These are phyloP conservation scores for Rhizopus arrhizus DNA, from an alignment of 371 early-diverging fungal genomes.

Conservation along the genomic window DNA sequence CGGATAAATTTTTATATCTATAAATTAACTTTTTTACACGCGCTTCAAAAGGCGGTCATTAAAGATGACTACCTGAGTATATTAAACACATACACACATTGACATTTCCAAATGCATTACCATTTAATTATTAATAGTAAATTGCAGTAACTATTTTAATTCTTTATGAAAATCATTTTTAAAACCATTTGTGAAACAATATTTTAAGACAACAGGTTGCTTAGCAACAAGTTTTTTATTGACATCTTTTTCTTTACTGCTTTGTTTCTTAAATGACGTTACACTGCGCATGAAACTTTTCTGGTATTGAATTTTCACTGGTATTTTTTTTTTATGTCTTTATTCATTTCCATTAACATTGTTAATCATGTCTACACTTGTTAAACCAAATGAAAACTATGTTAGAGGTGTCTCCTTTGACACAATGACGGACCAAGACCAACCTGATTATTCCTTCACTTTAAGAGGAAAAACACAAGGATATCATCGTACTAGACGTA, in stretches of 20 bases:
- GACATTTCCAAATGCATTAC: no score
- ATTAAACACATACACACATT: no score
- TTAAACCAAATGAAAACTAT: constrained; percentile 34
- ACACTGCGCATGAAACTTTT: constrained; percentile 6
- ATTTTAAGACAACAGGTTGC: neutral
- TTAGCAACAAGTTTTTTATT: neutral
- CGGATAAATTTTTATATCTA: no score
- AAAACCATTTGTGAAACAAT: constrained; percentile 2
- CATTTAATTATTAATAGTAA: no score
- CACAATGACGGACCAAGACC: constrained; percentile 57
- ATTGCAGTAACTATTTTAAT: no score
- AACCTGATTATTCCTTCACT: constrained; percentile 60
- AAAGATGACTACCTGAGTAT: no score
- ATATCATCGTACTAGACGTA: constrained; percentile 51
- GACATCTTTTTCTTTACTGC: neutral
- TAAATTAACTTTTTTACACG: no score
- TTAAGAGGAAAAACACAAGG: constrained; percentile 58
- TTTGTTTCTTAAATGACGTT: constrained; percentile 2
- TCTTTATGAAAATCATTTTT: no score
- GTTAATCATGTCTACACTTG: constrained; percentile 1
- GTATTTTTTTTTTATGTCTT: neutral
- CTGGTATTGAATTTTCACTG: constrained; percentile 4
- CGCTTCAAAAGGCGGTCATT: no score
- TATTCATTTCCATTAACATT: neutral
- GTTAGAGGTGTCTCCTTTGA: constrained; percentile 64